phyloP scores from a whole-genome alignment of 208 protist species.

The Trypanosoma boissoni region DNA sequence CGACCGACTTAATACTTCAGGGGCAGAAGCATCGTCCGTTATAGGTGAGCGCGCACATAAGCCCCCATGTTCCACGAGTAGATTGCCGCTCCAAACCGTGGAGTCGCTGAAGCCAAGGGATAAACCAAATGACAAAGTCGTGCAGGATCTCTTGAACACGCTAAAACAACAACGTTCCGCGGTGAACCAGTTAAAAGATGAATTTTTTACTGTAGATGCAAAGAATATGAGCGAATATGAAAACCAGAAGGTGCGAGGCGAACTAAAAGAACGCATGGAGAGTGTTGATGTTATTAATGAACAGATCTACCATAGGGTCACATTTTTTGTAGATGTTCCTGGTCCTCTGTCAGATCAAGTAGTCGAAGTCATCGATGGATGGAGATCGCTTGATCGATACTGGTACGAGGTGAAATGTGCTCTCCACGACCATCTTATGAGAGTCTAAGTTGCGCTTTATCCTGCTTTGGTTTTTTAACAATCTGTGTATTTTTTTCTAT shows the following conservation, averaged over 20 bases:
- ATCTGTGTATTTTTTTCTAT: constrained; percentile 3
- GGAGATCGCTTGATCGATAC: constrained; percentile 12
- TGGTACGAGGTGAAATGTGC: constrained; percentile 19
- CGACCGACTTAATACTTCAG: no score
- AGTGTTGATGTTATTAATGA: constrained; percentile 12
- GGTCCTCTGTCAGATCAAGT: not conserved
- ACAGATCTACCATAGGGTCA: constrained; percentile 3
- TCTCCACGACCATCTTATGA: constrained; percentile 11
- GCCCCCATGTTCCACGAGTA: no score
- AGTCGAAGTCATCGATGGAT: constrained; percentile 7
- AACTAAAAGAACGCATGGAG: not conserved
- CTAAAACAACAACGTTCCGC: not conserved
- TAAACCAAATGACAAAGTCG: not conserved
- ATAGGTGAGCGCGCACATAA: no score
- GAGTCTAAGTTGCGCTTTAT: not conserved
- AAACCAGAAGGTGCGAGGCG: not conserved
- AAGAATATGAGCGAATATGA: constrained; percentile 2
- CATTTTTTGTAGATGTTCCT: not conserved
- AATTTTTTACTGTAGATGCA: not conserved
- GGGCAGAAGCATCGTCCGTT: no score
- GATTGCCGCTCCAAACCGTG: no score
- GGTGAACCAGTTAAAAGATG: constrained; percentile 8
- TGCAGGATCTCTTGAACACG: not conserved
- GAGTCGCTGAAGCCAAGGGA: no score
- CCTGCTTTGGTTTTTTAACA: not conserved